A percentile compares a stretch with the other conserved stretches of the same genome.
These are phyloP conservation scores for Posidonia oceanica DNA, from an alignment of 116 monocot genomes.

Conservation along the genomic window DNA sequence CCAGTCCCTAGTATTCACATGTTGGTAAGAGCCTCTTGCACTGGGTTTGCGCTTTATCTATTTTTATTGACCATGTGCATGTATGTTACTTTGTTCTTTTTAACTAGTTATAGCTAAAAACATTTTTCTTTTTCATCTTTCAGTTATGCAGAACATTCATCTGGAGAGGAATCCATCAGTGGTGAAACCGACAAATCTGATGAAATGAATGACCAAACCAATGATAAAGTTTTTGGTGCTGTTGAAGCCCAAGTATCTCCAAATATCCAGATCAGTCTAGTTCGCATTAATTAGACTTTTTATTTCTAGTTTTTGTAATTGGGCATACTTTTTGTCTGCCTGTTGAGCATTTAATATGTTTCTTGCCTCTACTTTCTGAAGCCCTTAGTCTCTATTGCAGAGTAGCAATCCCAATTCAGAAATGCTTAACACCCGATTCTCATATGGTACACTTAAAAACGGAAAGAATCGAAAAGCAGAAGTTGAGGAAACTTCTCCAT, in stretches of 20 bases:
- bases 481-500: background rate
- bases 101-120: background rate
- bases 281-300: background rate
- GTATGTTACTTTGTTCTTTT: background rate
- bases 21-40: too few species aligned
- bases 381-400: constrained; percentile 3
- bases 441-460: background rate
- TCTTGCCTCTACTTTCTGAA: background rate
- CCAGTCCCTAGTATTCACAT: too few species aligned
- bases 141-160: constrained; percentile 7
- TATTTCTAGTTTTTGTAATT: background rate
- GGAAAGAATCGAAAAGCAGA: background rate
- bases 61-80: background rate
- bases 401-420: background rate
- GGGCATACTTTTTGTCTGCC: background rate
- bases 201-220: background rate
- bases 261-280: constrained; percentile 1
- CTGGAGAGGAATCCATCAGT: constrained; percentile 2
- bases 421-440: background rate
- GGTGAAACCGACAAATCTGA: background rate
- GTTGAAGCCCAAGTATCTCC: background rate
- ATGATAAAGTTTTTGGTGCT: constrained; percentile 2
- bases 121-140: background rate
- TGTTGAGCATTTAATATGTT: background rate
- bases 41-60: background rate